Conservation (phyloP, 2,329 filamentous ascomycete genomes). For the Trichoderma lentiforme region DNA sequence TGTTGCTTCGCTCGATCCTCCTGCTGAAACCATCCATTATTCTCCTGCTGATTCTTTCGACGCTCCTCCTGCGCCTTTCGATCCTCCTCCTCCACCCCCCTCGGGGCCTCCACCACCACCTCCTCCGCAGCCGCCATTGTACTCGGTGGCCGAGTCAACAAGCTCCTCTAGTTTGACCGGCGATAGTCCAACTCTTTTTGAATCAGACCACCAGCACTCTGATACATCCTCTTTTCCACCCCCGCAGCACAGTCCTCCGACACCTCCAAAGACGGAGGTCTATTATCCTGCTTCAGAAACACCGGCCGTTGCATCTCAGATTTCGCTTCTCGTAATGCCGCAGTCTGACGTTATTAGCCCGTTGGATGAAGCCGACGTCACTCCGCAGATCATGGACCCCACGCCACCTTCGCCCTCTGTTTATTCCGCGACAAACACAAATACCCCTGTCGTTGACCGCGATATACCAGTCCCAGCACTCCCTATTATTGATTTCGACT, state of each 20-base stretch:
- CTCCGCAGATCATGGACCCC: constrained; percentile 25
- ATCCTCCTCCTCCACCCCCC: not conserved
- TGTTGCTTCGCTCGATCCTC: not conserved
- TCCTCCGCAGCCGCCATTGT: not conserved
- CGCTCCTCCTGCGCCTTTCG: constrained; percentile 1
- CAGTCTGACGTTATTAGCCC: constrained; percentile 7
- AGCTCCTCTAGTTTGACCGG: not conserved
- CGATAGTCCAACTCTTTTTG: not conserved
- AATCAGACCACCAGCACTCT: not conserved
- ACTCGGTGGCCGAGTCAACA: constrained; percentile 5
- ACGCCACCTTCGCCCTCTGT: constrained; percentile 1
- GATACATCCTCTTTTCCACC: constrained; percentile 8
- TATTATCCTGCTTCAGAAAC: not conserved
- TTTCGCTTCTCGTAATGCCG: not conserved
- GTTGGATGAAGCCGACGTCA: not conserved
- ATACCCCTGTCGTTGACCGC: constrained; percentile 7
- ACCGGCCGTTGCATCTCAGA: not conserved
- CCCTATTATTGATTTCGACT: constrained; percentile 23
- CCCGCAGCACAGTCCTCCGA: constrained; percentile 12
- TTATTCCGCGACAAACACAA: constrained; percentile 1
- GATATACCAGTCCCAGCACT: constrained; percentile 21
- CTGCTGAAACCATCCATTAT: not conserved
- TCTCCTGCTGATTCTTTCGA: not conserved
- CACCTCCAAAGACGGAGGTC: not conserved
- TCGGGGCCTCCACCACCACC: not conserved